phyloP scores from a whole-genome alignment of 163 green algal genomes.

The Volvox carteri region DNA sequence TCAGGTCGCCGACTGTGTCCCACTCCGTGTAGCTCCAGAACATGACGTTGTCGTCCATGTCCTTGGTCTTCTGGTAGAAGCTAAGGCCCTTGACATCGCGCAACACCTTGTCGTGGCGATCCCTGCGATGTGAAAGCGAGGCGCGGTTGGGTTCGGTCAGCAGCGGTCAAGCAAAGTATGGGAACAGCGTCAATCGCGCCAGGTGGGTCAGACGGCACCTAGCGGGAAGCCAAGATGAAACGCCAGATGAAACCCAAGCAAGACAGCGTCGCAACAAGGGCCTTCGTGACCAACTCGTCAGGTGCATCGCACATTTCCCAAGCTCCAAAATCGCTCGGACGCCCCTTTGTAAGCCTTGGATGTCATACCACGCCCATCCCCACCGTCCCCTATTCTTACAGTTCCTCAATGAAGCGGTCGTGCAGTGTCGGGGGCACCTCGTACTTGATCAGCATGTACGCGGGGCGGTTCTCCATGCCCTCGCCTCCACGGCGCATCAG shows the following conservation, averaged over 20 bases:
- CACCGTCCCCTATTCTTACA: background rate
- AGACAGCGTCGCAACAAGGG: too few species aligned
- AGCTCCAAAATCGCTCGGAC: too few species aligned
- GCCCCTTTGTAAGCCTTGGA: too few species aligned
- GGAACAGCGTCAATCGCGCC: background rate
- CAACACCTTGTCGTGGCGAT: background rate
- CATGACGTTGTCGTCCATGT: slow-evolving; percentile 12
- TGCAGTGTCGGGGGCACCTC: slow-evolving; percentile 20
- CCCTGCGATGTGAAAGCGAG: background rate
- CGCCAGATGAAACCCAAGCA: background rate
- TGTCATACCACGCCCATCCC: background rate
- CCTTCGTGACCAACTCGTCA: too few species aligned
- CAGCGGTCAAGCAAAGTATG: background rate
- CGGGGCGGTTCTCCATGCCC: background rate
- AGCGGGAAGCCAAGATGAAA: background rate
- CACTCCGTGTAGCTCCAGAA: slow-evolving; percentile 50
- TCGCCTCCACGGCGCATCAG: background rate
- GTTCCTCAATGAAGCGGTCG: slow-evolving; percentile 40
- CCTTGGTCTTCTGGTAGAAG: slow-evolving; percentile 41
- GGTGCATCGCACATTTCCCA: too few species aligned
- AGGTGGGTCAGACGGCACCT: background rate
- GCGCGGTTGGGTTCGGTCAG: background rate
- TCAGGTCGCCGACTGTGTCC: slow-evolving; percentile 12
- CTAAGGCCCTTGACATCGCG: background rate
- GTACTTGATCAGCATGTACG: slow-evolving; percentile 35